Evolutionary conservation across 1,284 basidiomycete genomes (phyloP), one percentile per base, ranked within the genome.

Genomic region (Amylostereum chailletii): DNA sequence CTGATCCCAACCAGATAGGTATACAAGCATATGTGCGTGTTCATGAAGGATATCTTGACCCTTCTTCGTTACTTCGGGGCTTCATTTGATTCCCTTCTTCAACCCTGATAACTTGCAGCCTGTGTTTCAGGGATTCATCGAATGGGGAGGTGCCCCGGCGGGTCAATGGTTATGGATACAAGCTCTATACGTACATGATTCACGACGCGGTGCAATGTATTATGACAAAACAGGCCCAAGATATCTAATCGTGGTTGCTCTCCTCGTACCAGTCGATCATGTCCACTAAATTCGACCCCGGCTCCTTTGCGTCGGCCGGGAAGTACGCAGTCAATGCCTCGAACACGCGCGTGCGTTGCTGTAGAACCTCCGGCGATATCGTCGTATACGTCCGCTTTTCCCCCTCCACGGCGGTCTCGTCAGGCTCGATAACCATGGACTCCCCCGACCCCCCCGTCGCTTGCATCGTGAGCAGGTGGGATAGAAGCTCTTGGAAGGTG

Each of bases 271-370:
- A 57, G 39, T 65, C 58, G 41, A 68, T 54, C 55, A 67, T 54
- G 3, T 64, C 61, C 36, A 63, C 47, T 38, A 68, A 50, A 50
- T 65, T 57, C 52, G 58, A 54, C 34, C 61, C 59, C 2, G 86
- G 87, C 62, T 90, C 76, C 63, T 81, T 86, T 50, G 75, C 77
- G 19, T 74, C 70, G 44, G 76, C 71, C 11, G 73, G 71, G 8
- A 90, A 70, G 62, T 82, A 86, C 54, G 65, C 70, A 66, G 89
- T 63, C 49, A 90, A 57, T 38, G 63, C 63, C 60, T 89, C 83
- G 61, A 89, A 90, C 48, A 86, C 73, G 50, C 79, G 74, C 46
- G 74, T 83, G 41, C 87, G 71, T 61, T 84, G 77, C 41, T 65
- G 65, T 60, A 79, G 86, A 52, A 75, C 60, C 36, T 65, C 67